A percentile compares a stretch with the other conserved stretches of the same genome.
Conservation (phyloP, 495 filamentous ascomycete genomes). For the Tuber microsphaerosporum region DNA sequence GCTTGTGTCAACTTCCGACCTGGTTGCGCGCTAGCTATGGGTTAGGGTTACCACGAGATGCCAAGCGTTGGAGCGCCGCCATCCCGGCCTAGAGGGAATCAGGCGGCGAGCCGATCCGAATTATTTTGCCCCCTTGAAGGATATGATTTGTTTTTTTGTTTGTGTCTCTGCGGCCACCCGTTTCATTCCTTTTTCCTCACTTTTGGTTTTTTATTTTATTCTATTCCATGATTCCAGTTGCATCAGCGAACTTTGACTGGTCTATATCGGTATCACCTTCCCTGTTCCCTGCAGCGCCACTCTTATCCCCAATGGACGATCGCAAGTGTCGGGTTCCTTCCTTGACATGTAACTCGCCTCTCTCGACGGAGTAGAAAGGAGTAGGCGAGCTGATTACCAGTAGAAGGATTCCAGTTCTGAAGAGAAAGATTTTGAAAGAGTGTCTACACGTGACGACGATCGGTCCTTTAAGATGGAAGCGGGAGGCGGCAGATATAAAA, state of each 20-base stretch:
- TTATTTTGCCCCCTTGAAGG: conserved; percentile 5
- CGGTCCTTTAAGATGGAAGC: conserved; percentile 40
- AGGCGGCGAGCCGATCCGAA: conserved; percentile 39
- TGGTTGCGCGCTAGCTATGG: conserved; percentile 36
- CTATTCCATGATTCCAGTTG: background rate
- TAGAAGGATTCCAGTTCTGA: conserved; percentile 3
- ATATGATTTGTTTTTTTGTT: conserved; percentile 21
- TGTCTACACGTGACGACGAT: conserved; percentile 37
- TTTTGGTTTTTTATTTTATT: background rate
- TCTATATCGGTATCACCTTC: background rate
- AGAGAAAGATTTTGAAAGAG: conserved; percentile 15
- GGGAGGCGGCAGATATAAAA: conserved; percentile 40
- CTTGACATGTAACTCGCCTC: background rate
- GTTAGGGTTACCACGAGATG: conserved; percentile 37
- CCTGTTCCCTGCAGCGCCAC: background rate
- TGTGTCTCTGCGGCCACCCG: conserved; percentile 36
- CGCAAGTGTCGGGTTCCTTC: background rate
- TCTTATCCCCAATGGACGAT: background rate
- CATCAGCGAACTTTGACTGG: background rate
- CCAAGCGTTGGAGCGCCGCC: conserved; percentile 34
- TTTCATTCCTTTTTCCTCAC: conserved; percentile 30
- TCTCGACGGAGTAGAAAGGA: background rate
- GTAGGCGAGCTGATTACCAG: background rate
- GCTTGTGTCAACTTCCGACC: conserved; percentile 35
- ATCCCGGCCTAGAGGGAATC: conserved; percentile 37